A percentile compares a stretch with the other conserved stretches of the same genome.
Evolutionary conservation across 179 eudicot genomes (phyloP).

Genomic region (Silene coronaria): DNA sequence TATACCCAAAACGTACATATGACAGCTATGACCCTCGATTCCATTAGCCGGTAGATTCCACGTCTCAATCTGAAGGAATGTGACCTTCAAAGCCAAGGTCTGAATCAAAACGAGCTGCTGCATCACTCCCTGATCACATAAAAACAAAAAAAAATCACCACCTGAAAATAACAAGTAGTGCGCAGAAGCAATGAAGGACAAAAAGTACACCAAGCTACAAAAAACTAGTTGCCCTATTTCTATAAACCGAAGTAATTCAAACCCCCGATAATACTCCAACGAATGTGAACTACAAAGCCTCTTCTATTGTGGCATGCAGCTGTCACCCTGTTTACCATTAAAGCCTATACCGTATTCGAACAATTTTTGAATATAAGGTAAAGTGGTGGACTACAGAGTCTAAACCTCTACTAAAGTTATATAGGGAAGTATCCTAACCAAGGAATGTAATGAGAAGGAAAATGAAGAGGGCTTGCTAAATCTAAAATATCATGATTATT

Average conservation of each 20-base stretch:
- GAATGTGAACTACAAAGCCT: not conserved
- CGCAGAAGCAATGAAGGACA: not conserved
- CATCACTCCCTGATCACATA: constrained; percentile 24
- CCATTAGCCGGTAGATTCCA: constrained; percentile 6
- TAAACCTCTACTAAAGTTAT: not conserved
- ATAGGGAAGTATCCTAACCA: not conserved
- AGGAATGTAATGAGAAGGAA: not conserved
- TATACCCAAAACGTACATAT: constrained; percentile 2
- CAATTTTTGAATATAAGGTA: not conserved
- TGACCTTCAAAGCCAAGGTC: constrained; percentile 1
- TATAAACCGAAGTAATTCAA: not conserved
- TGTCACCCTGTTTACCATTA: not conserved
- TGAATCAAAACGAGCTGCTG: not conserved
- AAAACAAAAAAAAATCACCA: constrained; percentile 12
- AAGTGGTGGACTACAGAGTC: not conserved
- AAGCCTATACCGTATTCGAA: no score
- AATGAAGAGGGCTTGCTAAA: not conserved
- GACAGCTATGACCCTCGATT: constrained; percentile 6
- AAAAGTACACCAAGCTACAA: no score
- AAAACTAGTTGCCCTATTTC: not conserved
- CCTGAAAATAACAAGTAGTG: not conserved
- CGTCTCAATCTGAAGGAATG: not conserved
- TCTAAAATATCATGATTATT: not conserved
- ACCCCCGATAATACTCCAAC: not conserved
- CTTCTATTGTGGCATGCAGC: not conserved